These are phyloP conservation scores for Centaurea solstitialis DNA, from an alignment of 129 eudicot species.

Conservation along the genomic window DNA sequence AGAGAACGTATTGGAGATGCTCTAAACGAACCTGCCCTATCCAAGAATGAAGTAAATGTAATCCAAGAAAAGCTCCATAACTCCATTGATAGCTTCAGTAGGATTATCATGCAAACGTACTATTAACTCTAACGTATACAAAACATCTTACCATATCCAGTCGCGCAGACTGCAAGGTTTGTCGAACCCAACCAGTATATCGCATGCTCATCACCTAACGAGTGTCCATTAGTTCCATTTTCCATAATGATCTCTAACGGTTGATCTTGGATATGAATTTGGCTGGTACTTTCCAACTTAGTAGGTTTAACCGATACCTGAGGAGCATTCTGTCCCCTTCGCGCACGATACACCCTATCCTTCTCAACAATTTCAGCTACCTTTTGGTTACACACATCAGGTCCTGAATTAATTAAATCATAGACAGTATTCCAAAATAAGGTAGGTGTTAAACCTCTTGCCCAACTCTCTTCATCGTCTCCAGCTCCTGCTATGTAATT, in stretches of 20 bases:
- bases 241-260: conserved; percentile 18
- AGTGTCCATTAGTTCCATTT: conserved; percentile 16
- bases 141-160: conserved; percentile 52
- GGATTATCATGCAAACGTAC: neutral
- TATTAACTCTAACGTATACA: neutral
- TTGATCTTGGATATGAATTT: conserved; percentile 28
- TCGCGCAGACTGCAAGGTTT: conserved; percentile 69
- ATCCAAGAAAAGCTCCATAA: no score
- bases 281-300: conserved; percentile 23
- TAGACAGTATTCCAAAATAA: conserved; percentile 84
- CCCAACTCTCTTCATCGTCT: conserved; percentile 99
- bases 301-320: conserved; percentile 58
- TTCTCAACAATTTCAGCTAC: conserved; percentile 83
- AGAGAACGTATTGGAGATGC: no score
- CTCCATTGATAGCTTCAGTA: neutral
- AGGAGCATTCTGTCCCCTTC: conserved; percentile 79
- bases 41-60: no score
- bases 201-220: conserved; percentile 24
- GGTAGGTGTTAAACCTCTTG: conserved; percentile 75
- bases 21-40: no score
- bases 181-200: conserved; percentile 74
- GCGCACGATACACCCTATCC: conserved; percentile 78
- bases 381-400: conserved; percentile 83
- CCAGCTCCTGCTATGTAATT: conserved; percentile 95
- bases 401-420: conserved; percentile 73